Conservation (phyloP, 1,139 yeast species). For the Lodderomyces theae region DNA sequence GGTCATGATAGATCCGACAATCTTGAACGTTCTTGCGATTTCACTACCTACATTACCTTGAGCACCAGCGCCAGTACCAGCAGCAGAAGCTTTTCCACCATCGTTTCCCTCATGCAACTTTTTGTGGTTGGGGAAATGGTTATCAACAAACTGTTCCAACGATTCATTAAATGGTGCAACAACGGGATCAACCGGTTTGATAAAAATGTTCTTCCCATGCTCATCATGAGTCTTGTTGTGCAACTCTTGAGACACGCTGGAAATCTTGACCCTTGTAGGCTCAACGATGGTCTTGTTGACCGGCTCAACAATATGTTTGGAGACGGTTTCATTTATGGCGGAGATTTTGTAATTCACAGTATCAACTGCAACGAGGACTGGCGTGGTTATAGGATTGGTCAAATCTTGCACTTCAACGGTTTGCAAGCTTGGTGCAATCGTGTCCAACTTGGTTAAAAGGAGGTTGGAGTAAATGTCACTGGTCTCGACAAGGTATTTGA, state of each 20-base stretch:
- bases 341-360: constrained; percentile 27
- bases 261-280: constrained; percentile 47
- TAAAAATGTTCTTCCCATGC: constrained; percentile 58
- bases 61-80: background rate
- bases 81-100: constrained; percentile 21
- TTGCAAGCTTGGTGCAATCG: constrained; percentile 32
- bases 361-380: constrained; percentile 33
- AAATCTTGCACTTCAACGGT: constrained; percentile 38
- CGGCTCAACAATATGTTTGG: constrained; percentile 39
- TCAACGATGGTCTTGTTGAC: constrained; percentile 4
- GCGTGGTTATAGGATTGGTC: constrained; percentile 43
- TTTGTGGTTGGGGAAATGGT: constrained; percentile 41
- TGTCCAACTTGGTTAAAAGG: constrained; percentile 36
- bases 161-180: constrained; percentile 58
- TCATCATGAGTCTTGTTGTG: constrained; percentile 30
- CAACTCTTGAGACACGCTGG: constrained; percentile 24
- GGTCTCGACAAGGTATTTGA: constrained; percentile 23
- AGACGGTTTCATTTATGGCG: constrained; percentile 22
- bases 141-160: constrained; percentile 42
- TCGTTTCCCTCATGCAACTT: constrained; percentile 37
- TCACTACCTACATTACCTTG: constrained; percentile 50
- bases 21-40: constrained; percentile 44
- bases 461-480: constrained; percentile 32
- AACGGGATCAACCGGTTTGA: constrained; percentile 57
- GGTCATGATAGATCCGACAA: constrained; percentile 37